Evolutionary conservation across 495 filamentous ascomycete species (phyloP).

Genomic region (Podospora bellae-mahoneyi): DNA sequence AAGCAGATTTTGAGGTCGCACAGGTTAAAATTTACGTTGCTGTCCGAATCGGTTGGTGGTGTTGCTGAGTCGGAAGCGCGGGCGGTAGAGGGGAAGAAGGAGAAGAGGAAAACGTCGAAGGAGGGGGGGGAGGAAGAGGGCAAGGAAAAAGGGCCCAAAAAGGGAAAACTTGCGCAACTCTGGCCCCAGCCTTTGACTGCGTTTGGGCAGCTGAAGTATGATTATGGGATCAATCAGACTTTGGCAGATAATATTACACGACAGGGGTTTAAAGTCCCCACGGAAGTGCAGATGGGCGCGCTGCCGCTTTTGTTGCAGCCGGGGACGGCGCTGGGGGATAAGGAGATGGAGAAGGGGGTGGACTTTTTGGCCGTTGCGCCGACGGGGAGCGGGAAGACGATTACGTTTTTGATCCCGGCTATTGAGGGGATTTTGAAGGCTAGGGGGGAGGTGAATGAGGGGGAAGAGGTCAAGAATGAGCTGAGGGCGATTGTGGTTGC

Average conservation of each 20-base stretch:
- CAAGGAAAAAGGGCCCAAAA: constrained; percentile 45
- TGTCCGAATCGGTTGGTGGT: constrained; percentile 40
- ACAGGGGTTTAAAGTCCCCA: constrained; percentile 82
- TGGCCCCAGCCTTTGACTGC: constrained; percentile 74
- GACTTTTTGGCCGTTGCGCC: constrained; percentile 88
- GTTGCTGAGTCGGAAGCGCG: constrained; percentile 19
- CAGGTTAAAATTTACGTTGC: constrained; percentile 78
- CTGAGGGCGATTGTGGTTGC: constrained; percentile 74
- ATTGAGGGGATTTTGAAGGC: constrained; percentile 66
- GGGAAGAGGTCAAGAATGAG: constrained; percentile 41
- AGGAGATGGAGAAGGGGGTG: constrained; percentile 35
- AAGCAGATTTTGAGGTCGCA: constrained; percentile 73
- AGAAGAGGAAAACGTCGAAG: constrained; percentile 34
- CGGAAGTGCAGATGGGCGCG: constrained; percentile 86
- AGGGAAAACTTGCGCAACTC: constrained; percentile 53
- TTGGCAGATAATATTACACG: constrained; percentile 74
- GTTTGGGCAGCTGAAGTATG: constrained; percentile 66
- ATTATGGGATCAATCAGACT: constrained; percentile 65
- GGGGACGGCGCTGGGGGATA: constrained; percentile 36
- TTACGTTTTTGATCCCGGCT: constrained; percentile 85
- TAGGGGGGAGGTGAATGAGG: constrained; percentile 35
- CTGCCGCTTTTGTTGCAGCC: constrained; percentile 70
- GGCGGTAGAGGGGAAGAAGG: constrained; percentile 39
- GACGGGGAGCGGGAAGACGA: constrained; percentile 95
- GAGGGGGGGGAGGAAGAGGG: constrained; percentile 43